These are phyloP conservation scores for Phaeotremella fagi DNA, from an alignment of 768 basidiomycete species.

Conservation along the genomic window DNA sequence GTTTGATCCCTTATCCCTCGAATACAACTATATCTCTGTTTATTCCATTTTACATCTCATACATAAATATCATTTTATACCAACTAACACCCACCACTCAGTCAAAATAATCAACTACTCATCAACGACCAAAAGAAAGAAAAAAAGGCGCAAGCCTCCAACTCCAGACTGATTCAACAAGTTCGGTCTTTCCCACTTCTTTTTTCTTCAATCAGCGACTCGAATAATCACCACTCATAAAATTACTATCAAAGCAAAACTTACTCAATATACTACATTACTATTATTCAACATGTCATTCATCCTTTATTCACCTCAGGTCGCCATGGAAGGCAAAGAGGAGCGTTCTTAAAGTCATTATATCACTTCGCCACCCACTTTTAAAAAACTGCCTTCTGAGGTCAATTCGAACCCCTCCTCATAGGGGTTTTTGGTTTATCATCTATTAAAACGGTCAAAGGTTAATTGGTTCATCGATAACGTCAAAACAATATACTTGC, in stretches of 20 bases:
- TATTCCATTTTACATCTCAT: too few relatives aligned
- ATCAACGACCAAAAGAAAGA: background rate
- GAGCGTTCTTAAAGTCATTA: background rate
- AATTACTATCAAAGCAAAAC: background rate
- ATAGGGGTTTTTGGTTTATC: background rate
- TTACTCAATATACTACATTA: background rate
- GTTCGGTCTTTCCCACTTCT: background rate
- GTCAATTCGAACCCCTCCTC: background rate
- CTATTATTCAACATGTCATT: background rate
- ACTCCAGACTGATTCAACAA: background rate
- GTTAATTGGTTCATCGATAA: background rate
- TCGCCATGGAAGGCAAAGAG: background rate
- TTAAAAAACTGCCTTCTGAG: background rate
- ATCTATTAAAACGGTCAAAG: background rate
- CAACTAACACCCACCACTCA: too few relatives aligned
- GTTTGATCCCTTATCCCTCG: background rate
- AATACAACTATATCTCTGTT: too few relatives aligned
- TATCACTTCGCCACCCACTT: slow-evolving; percentile 1
- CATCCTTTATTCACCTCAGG: background rate
- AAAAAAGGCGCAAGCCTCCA: background rate
- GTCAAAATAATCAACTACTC: too few relatives aligned
- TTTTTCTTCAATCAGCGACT: background rate
- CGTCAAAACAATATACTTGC: background rate
- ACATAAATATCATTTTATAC: too few relatives aligned
- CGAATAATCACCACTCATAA: background rate